Base-by-base conservation (phyloP, 768 basidiomycete species). In the Tricholoma hemisulphureum region DNA sequence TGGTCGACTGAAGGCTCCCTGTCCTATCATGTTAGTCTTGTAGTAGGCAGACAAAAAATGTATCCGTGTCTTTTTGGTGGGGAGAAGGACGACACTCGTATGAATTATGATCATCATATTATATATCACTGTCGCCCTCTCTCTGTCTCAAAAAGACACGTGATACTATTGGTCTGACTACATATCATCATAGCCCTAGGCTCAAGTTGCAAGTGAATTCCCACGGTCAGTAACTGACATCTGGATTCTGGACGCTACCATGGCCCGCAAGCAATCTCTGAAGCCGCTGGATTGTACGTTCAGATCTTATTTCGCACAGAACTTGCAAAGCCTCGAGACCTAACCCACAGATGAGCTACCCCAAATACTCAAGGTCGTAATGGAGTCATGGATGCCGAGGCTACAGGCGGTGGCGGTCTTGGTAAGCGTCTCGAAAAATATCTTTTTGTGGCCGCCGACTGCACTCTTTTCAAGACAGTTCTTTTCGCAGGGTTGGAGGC, bases 371-470 rank as follows among this genome's bases (percentile, higher is more conserved):
- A 62, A 62, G 34, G 59, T 53, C 14, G 63, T 60, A 35, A 61
- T 66, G 62, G 57, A 62, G 34, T 55, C 65, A 6, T 66, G 65
- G 65, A 57, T 66, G 59, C 62, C 62, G 16, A 51, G 57, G n/a
- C 43, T 65, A 21, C 64, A 65, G 34, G 64, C 64, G 14, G 60
- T 65, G 3, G 64, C 64, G 3, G 23, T 65, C 11, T 58, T 63
- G 14, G 64, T 65, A 34, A 53, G 64, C 50, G n/a, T 3, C 16
- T 28, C 4, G 16, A 13, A n/a, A 18, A 55, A 0, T n/a, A 41
- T 4, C 34, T 21, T 9, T 6, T 11, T 20, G n/a, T 51, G n/a
- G 20, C 50, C 11, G 7, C 3, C 34, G 16, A 18, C 29, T n/a
- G 18, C 41, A 20, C 3, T 16, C 31, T 16, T 53, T 11, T 14